A percentile compares a stretch with the other conserved stretches of the same genome.
phyloP scores from a whole-genome alignment of 345 rosid genomes.

The Populus deltoides region DNA sequence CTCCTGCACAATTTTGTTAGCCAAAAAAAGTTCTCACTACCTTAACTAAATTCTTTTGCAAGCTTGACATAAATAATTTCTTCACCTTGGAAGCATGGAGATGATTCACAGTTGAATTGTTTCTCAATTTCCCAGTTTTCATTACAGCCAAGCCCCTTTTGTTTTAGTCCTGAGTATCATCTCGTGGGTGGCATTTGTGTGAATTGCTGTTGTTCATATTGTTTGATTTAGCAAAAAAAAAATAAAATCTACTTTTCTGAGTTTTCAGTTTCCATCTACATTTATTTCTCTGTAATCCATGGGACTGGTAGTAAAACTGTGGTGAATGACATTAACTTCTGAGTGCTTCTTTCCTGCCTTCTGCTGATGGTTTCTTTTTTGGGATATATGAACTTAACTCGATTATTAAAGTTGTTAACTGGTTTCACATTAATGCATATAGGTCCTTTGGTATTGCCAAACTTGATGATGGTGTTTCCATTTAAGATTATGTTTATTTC shows the following conservation, averaged over 20 bases:
- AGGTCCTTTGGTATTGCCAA: slow-evolving; percentile 65
- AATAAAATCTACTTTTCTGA: neutral
- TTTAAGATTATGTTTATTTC: slow-evolving; percentile 59
- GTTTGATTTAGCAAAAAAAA: neutral
- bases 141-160: neutral
- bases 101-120: neutral
- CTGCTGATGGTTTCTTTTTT: slow-evolving; percentile 20
- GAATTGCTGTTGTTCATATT: neutral
- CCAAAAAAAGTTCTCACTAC: neutral
- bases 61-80: neutral
- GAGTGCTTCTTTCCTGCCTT: slow-evolving; percentile 7
- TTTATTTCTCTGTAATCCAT: neutral
- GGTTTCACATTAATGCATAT: slow-evolving; percentile 66
- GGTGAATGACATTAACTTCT: slow-evolving; percentile 20
- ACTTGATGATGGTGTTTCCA: slow-evolving; percentile 67
- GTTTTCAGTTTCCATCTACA: neutral
- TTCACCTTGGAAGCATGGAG: neutral
- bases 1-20: neutral
- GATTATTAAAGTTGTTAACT: slow-evolving; percentile 50
- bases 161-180: neutral
- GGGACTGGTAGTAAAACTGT: neutral
- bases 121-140: no score
- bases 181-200: neutral
- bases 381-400: slow-evolving; percentile 33
- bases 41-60: neutral